Evolutionary conservation across 768 basidiomycete species (phyloP).

Genomic region (Amanita subjunquillea): DNA sequence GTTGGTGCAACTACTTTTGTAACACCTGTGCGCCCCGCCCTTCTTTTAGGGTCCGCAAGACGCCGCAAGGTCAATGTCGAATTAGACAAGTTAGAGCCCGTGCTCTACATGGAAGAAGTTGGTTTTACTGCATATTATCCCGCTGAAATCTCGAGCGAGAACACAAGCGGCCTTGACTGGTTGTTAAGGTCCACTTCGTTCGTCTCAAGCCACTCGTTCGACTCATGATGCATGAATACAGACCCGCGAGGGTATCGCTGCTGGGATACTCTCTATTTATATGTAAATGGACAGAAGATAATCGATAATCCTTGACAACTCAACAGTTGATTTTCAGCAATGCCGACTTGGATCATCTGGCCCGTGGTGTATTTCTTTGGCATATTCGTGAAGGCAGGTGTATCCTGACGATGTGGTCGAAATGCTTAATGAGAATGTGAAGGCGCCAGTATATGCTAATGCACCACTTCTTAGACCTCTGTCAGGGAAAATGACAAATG

Average conservation of each 20-base stretch:
- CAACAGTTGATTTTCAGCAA: slow-evolving; percentile 13
- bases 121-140: slow-evolving; percentile 62
- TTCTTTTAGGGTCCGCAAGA: slow-evolving; percentile 30
- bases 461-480: slow-evolving; percentile 40
- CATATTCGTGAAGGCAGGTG: slow-evolving; percentile 31
- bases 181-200: slow-evolving; percentile 35
- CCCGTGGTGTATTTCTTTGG: slow-evolving; percentile 45
- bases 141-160: slow-evolving; percentile 24
- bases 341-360: slow-evolving; percentile 33
- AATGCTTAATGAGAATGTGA: background rate
- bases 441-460: slow-evolving; percentile 51
- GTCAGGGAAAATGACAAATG: slow-evolving; percentile 5
- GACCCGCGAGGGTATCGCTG: slow-evolving; percentile 35
- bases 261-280: slow-evolving; percentile 39
- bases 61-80: slow-evolving; percentile 15
- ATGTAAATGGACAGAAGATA: slow-evolving; percentile 19
- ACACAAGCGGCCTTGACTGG: slow-evolving; percentile 42
- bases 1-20: slow-evolving; percentile 54
- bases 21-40: slow-evolving; percentile 29
- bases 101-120: slow-evolving; percentile 49
- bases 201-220: background rate
- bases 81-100: slow-evolving; percentile 23
- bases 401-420: background rate
- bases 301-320: background rate
- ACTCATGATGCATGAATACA: slow-evolving; percentile 10